Evolutionary conservation across 1,284 basidiomycete species (phyloP).

Genomic region (Ustilago trichophora): DNA sequence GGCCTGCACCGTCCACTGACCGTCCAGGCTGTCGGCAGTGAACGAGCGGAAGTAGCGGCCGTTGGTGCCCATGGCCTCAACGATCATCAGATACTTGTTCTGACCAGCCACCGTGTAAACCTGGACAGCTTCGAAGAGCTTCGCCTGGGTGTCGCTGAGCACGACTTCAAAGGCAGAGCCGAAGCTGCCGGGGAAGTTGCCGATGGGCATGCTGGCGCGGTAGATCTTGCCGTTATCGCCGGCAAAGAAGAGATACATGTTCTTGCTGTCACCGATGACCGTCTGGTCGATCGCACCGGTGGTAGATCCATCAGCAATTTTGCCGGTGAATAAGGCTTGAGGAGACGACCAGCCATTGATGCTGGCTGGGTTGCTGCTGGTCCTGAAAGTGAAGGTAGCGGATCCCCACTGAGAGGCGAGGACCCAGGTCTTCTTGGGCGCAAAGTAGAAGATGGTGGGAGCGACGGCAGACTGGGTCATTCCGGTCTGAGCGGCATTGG

Average conservation of each 20-base stretch:
- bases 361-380: constrained; percentile 19
- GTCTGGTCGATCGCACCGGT: constrained; percentile 34
- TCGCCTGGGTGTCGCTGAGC: constrained; percentile 12
- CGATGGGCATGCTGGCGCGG: constrained; percentile 26
- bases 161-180: constrained; percentile 14
- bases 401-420: constrained; percentile 26
- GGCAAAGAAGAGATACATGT: constrained; percentile 31
- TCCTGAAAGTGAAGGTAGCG: constrained; percentile 9
- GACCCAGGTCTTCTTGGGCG: constrained; percentile 13
- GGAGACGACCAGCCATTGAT: constrained; percentile 23
- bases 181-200: constrained; percentile 19
- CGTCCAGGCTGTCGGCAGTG: constrained; percentile 21
- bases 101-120: constrained; percentile 29
- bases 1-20: constrained; percentile 22
- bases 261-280: constrained; percentile 18
- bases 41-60: constrained; percentile 37
- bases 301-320: neutral
- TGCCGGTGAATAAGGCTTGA: constrained; percentile 14
- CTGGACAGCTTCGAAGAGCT: constrained; percentile 32
- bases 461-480: constrained; percentile 15
- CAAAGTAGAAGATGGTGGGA: constrained; percentile 27
- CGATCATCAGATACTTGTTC: constrained; percentile 38
- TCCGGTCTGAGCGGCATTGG: constrained; percentile 19
- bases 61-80: constrained; percentile 17
- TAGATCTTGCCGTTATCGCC: constrained; percentile 39